A percentile compares a stretch with the other conserved stretches of the same genome.
Evolutionary conservation across 371 early-diverging fungal genomes (phyloP).

Genomic region (Lichtheimia hyalospora): DNA sequence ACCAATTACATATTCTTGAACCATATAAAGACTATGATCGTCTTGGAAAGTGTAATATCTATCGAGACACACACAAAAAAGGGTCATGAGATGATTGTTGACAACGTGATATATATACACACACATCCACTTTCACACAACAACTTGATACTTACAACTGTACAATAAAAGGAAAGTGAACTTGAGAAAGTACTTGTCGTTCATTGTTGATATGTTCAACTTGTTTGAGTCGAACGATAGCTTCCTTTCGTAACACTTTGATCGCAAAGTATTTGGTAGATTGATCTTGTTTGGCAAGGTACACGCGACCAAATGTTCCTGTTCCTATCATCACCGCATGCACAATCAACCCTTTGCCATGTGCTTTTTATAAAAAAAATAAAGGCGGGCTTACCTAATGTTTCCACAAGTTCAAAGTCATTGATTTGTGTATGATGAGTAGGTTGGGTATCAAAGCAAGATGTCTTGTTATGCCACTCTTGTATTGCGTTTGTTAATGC

Average conservation of each 20-base stretch:
- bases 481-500: constrained; percentile 15
- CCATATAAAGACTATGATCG: constrained; percentile 84
- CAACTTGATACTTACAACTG: constrained; percentile 60
- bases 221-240: constrained; percentile 91
- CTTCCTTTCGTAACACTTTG: constrained; percentile 90
- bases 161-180: constrained; percentile 94
- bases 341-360: not conserved
- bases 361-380: not conserved
- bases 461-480: constrained; percentile 31
- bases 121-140: not conserved
- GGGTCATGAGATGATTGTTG: not conserved
- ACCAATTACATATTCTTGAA: constrained; percentile 96
- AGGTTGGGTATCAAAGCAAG: constrained; percentile 31
- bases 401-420: constrained; percentile 66
- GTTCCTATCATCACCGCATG: constrained; percentile 67
- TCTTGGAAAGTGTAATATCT: constrained; percentile 91
- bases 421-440: constrained; percentile 11
- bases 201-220: constrained; percentile 98
- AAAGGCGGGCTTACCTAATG: constrained; percentile 74
- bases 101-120: not conserved
- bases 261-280: constrained; percentile 67
- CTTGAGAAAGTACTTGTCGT: constrained; percentile 83
- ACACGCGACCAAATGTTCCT: constrained; percentile 94
- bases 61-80: not conserved
- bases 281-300: constrained; percentile 65